These are phyloP conservation scores for Trypanosoma mega DNA, from an alignment of 208 protist genomes.

Conservation along the genomic window DNA sequence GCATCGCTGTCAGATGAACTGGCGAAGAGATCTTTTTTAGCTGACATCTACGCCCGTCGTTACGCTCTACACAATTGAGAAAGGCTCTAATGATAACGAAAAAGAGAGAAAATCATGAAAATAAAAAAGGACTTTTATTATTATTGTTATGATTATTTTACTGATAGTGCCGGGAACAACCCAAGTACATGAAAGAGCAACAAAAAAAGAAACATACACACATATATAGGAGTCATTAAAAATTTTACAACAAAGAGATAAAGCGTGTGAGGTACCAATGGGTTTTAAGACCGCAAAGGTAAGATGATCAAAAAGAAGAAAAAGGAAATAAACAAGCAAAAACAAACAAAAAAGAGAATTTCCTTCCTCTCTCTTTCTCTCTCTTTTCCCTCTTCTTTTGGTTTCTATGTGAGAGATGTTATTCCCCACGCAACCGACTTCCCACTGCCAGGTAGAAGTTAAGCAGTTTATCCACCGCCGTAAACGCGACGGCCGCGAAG, in stretches of 20 bases:
- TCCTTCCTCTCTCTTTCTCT: slow-evolving; percentile 1
- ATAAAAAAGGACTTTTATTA: no score
- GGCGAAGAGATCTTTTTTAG: slow-evolving; percentile 30
- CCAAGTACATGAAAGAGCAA: no score
- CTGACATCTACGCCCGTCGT: slow-evolving; percentile 2
- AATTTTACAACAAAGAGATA: no score
- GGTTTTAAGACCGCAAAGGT: no score
- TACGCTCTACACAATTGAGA: neutral
- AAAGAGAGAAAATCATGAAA: no score
- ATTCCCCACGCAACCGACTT: slow-evolving; percentile 46
- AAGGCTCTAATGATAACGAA: neutral
- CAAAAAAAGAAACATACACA: no score
- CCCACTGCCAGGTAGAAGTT: slow-evolving; percentile 85
- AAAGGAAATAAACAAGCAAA: neutral
- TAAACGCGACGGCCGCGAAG: slow-evolving; percentile 59
- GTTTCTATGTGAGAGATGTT: neutral
- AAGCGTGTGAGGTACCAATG: no score
- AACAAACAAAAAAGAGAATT: neutral
- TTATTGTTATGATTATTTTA: no score
- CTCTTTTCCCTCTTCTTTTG: neutral
- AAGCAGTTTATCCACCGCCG: slow-evolving; percentile 66
- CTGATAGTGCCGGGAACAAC: no score
- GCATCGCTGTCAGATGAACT: slow-evolving; percentile 19
- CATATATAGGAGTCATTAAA: no score
- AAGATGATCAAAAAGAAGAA: neutral